Base-by-base conservation (phyloP, 768 basidiomycete genomes). In the Melanogaster broomeanus region DNA sequence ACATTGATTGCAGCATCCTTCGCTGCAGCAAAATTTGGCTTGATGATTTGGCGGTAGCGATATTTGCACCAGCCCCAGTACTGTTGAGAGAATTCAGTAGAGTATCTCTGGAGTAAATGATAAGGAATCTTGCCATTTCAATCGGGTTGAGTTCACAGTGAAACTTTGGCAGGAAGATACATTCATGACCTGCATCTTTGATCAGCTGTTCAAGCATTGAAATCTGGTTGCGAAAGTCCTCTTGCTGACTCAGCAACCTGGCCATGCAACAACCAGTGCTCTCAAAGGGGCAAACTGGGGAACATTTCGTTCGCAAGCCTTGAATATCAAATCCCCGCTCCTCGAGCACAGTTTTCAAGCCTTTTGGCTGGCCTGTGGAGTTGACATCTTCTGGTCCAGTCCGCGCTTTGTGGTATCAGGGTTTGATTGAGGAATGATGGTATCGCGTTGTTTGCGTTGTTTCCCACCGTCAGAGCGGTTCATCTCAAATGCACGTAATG, bases 321-420 rank as follows among this genome's bases (percentile, higher is more conserved):
- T 13, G 6, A 3, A 76, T 64, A 55, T 74, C 45, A 50, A 78
- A 79, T 21, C 75, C 72, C 0, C 63, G 55, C 51, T 80, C 77
- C 40, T 64, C 50, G 15, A 58, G 47, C 8, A 57, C 51, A 28
- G 16, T 6, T 4, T 56, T 28, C 1, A 55, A 38, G 0, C 57
- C 52, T 24, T 59, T 55, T 13, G 62, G 61, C n/a, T 53, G 0
- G 2, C 76, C 69, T 45, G 63, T 40, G 45, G 34, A 0, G 62
- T 42, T 10, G 61, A 72, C 75, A 78, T 77, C 44, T 61, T 62
- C 49, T 77, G 75, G 1, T 51, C 1, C 16, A 50, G 46, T 4
- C 61, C 61, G 3, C 40, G 42, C 7, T 58, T 42, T 2, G 25
- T 30, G 4, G 15, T 5, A 13, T 24, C 12, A 4, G 61, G 55